phyloP scores from a whole-genome alignment of 768 basidiomycete species.

The Phaeotremella fagi region DNA sequence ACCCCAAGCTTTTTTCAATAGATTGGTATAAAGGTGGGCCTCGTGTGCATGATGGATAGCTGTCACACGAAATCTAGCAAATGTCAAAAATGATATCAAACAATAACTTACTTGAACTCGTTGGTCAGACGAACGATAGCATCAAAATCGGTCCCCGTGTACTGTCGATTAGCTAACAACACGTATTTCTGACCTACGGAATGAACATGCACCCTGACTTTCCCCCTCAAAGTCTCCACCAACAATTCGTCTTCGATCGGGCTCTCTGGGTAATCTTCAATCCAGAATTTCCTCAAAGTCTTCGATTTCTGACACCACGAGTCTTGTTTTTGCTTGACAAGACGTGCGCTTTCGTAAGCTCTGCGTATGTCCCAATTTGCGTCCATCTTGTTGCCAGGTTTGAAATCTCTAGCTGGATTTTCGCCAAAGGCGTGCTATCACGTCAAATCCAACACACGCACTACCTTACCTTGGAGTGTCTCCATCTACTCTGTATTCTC shows the following conservation, averaged over 20 bases:
- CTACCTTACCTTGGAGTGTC: not conserved
- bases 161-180: constrained; percentile 39
- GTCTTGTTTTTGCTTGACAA: not conserved
- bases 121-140: constrained; percentile 59
- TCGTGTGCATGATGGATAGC: constrained; percentile 76
- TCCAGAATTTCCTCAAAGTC: too few species aligned
- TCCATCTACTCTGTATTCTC: not conserved
- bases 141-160: constrained; percentile 59
- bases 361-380: not conserved
- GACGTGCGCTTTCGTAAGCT: not conserved
- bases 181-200: constrained; percentile 27
- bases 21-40: constrained; percentile 65
- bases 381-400: not conserved
- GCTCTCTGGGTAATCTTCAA: not conserved
- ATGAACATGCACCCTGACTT: constrained; percentile 61
- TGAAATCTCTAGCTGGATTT: not conserved
- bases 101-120: too few species aligned
- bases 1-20: constrained; percentile 66
- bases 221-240: constrained; percentile 52
- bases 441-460: not conserved
- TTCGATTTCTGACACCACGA: not conserved
- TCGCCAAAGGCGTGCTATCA: not conserved
- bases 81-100: too few species aligned
- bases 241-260: constrained; percentile 43
- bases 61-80: constrained; percentile 57